These are phyloP conservation scores for Aspergillus calidoustus DNA, from an alignment of 2,329 filamentous ascomycete genomes.

Conservation along the genomic window DNA sequence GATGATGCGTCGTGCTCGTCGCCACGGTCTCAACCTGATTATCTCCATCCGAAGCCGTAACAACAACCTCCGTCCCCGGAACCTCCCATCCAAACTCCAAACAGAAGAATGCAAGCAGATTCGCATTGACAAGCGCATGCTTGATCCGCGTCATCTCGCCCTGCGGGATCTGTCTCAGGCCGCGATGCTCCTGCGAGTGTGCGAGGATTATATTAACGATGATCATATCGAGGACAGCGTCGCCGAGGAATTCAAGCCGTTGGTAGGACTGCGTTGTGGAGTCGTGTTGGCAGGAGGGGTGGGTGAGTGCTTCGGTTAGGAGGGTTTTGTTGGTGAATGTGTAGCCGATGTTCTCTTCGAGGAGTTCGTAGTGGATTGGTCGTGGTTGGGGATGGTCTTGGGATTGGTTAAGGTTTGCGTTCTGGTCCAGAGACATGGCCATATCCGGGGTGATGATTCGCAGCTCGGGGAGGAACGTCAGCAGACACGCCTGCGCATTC, in stretches of 20 bases:
- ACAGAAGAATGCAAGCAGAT: constrained; percentile 77
- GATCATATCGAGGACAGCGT: constrained; percentile 80
- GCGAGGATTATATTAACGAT: constrained; percentile 58
- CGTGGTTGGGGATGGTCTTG: constrained; percentile 3
- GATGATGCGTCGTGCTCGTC: neutral
- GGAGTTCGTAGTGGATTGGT: constrained; percentile 23
- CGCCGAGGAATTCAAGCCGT: constrained; percentile 85
- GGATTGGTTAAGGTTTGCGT: neutral
- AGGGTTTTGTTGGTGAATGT: constrained; percentile 69
- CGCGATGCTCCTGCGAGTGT: constrained; percentile 31
- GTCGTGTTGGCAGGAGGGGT: constrained; percentile 64
- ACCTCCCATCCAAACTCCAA: constrained; percentile 55
- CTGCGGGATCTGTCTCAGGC: constrained; percentile 45
- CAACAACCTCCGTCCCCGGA: constrained; percentile 10
- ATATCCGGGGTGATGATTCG: constrained; percentile 28
- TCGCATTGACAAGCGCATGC: constrained; percentile 76
- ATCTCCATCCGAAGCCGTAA: constrained; percentile 21
- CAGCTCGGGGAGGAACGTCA: constrained; percentile 67
- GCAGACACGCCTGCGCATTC: constrained; percentile 67
- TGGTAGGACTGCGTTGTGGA: constrained; percentile 65
- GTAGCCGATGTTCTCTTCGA: constrained; percentile 62
- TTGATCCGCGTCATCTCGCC: constrained; percentile 76
- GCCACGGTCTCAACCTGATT: neutral
- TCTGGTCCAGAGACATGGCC: neutral
- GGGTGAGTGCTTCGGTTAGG: constrained; percentile 79